Evolutionary conservation across 306 rosid genomes (phyloP), one percentile per base, ranked within the genome.

Genomic region (Vicia sativa): DNA sequence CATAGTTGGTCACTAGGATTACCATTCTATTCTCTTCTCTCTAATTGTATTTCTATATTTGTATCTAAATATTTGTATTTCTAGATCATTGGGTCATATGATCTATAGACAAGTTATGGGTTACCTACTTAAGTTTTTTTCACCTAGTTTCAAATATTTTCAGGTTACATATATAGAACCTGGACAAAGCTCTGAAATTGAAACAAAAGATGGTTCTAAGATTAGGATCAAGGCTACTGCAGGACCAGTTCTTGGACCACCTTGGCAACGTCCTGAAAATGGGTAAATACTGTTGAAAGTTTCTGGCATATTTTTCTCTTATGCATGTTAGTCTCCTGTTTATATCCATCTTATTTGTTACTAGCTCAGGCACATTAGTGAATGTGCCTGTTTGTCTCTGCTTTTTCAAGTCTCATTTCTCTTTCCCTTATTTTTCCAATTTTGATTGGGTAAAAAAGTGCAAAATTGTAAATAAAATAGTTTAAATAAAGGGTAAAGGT

Each of bases 231-330:
- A 74, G 78, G 98, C 96, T 56, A 92, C 96, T 11, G 89, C 87
- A 23, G 98, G 96, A 74, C 96, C 96, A 57, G 90, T 90, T 73
- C 91, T 92, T 50, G 96, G 98, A 81, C 96, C 96, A 78, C 96
- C 96, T 39, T 90, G 98, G 98, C 98, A 90, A 84, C 88, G 91
- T 56, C 96, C 98, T 26, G 96, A 92, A 72, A 92, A 92, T 37
- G 96, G 98, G 98, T 92, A 86, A 61, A 55, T 35, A 37, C 46
- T 67, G 19, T 37, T 15, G 10, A 29, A 77, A 34, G 19, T 70
- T 76, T 76, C 56, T 11, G 15, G 56, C 48, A n/a, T 56, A 41
- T 14, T 52, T 70, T 71, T 23, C 50, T 25, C 34, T 19, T 43
- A 9, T 29, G 26, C 23, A 14, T 74, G 48, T 46, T 42, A 39